A percentile compares a stretch with the other conserved stretches of the same genome.
Evolutionary conservation across 2,329 filamentous ascomycete genomes (phyloP).

Genomic region (Bipolaris sorokiniana): DNA sequence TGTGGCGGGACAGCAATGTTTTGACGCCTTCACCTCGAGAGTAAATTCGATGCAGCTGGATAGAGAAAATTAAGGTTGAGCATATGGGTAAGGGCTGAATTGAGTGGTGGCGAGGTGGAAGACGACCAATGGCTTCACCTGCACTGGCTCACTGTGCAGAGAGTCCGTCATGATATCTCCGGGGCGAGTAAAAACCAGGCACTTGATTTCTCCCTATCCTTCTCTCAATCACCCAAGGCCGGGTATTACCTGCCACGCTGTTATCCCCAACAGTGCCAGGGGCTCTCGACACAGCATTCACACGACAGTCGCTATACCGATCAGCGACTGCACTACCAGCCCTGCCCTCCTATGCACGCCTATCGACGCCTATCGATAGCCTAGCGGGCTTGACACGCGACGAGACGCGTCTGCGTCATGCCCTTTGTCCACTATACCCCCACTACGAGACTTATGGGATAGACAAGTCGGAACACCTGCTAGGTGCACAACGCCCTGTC

Average conservation of each 20-base stretch:
- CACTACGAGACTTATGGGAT: too few relatives aligned
- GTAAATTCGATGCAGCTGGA: background rate
- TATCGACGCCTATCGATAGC: background rate
- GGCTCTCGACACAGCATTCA: conserved; percentile 9
- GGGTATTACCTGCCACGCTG: conserved; percentile 12
- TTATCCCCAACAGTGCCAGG: conserved; percentile 9
- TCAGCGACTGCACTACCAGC: background rate
- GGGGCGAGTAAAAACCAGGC: conserved; percentile 10
- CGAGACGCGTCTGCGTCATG: conserved; percentile 16
- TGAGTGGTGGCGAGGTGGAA: background rate
- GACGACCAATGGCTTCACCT: conserved; percentile 3
- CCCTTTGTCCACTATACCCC: background rate
- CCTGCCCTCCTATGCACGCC: too few relatives aligned
- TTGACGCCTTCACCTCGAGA: background rate
- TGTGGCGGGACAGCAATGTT: background rate
- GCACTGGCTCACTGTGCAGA: background rate
- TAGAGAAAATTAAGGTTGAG: background rate
- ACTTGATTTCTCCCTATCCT: background rate
- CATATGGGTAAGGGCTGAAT: background rate
- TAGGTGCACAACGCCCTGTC: background rate
- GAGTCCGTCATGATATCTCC: conserved; percentile 3
- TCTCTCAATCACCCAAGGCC: background rate
- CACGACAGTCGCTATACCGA: conserved; percentile 6
- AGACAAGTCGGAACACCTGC: background rate
- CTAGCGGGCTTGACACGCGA: conserved; percentile 13